phyloP scores from a whole-genome alignment of 345 rosid genomes.

The Aegle marmelos region DNA sequence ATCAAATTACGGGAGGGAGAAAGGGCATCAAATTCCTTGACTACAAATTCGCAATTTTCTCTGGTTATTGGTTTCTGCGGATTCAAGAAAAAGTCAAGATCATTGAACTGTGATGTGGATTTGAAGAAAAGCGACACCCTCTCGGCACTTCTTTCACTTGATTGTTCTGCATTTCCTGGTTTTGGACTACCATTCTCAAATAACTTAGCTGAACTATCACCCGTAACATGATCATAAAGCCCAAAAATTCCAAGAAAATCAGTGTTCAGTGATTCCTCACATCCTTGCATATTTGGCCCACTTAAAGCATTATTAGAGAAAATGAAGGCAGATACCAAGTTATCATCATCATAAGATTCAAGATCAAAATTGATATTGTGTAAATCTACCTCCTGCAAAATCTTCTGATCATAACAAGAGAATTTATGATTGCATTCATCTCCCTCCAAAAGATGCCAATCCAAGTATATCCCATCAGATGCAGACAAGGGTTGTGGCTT shows the following conservation, averaged over 20 bases:
- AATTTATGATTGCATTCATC: slow-evolving; percentile 37
- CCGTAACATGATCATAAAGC: slow-evolving; percentile 23
- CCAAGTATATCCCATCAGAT: slow-evolving; percentile 81
- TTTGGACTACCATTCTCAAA: slow-evolving; percentile 22
- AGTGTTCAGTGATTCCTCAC: slow-evolving; percentile 36
- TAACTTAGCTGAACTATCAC: slow-evolving; percentile 28
- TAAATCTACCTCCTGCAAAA: slow-evolving; percentile 38
- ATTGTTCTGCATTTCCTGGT: slow-evolving; percentile 26
- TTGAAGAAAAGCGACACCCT: slow-evolving; percentile 52
- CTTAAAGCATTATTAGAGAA: slow-evolving; percentile 44
- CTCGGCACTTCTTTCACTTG: slow-evolving; percentile 35
- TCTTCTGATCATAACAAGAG: slow-evolving; percentile 28
- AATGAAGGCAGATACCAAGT: slow-evolving; percentile 49
- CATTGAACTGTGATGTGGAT: slow-evolving; percentile 69
- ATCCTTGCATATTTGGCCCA: slow-evolving; percentile 30
- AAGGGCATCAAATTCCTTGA: slow-evolving; percentile 19
- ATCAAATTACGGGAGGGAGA: slow-evolving; percentile 25
- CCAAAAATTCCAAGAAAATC: slow-evolving; percentile 28
- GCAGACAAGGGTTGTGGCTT: slow-evolving; percentile 51
- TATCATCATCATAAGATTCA: slow-evolving; percentile 38
- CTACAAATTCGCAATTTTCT: slow-evolving; percentile 33
- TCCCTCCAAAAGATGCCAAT: slow-evolving; percentile 74
- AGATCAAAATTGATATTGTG: slow-evolving; percentile 30
- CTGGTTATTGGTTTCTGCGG: slow-evolving; percentile 47
- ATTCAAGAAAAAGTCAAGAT: slow-evolving; percentile 87